Conservation (phyloP, 2,329 filamentous ascomycete species). For the Colletotrichum sp. region DNA sequence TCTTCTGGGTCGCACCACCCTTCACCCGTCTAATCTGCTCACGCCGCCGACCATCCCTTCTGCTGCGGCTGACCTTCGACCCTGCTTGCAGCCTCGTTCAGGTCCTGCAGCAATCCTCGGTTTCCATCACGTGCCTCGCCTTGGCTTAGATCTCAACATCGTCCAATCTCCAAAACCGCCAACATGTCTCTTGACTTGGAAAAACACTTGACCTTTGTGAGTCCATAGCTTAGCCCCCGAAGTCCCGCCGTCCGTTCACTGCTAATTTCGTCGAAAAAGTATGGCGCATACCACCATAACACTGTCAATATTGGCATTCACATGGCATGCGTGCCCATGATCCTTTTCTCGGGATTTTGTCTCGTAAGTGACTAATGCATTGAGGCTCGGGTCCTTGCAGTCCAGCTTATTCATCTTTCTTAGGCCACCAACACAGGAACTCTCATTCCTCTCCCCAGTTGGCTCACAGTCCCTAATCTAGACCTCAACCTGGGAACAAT, state of each 20-base stretch:
- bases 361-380: slow-evolving; percentile 59
- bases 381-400: background rate
- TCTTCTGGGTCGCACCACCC: background rate
- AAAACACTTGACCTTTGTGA: slow-evolving; percentile 81
- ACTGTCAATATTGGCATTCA: slow-evolving; percentile 79
- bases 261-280: slow-evolving; percentile 52
- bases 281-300: slow-evolving; percentile 84
- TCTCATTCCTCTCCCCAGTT: slow-evolving; percentile 68
- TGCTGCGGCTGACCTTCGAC: slow-evolving; percentile 2
- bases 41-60: background rate
- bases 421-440: slow-evolving; percentile 67
- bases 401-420: slow-evolving; percentile 16
- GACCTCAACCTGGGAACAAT: slow-evolving; percentile 71
- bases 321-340: slow-evolving; percentile 77
- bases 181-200: slow-evolving; percentile 77
- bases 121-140: background rate
- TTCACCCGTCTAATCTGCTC: background rate
- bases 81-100: slow-evolving; percentile 10
- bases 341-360: slow-evolving; percentile 72
- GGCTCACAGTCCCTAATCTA: slow-evolving; percentile 70
- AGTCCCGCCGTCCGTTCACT: background rate
- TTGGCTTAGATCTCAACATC: slow-evolving; percentile 4
- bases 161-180: slow-evolving; percentile 6
- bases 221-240: slow-evolving; percentile 29
- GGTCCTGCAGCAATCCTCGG: slow-evolving; percentile 19